Percentiles rank a stretch among this genome's conserved stretches.
These are phyloP conservation scores for Apiosordaria backusii DNA, from an alignment of 495 filamentous ascomycete species.

Conservation along the genomic window DNA sequence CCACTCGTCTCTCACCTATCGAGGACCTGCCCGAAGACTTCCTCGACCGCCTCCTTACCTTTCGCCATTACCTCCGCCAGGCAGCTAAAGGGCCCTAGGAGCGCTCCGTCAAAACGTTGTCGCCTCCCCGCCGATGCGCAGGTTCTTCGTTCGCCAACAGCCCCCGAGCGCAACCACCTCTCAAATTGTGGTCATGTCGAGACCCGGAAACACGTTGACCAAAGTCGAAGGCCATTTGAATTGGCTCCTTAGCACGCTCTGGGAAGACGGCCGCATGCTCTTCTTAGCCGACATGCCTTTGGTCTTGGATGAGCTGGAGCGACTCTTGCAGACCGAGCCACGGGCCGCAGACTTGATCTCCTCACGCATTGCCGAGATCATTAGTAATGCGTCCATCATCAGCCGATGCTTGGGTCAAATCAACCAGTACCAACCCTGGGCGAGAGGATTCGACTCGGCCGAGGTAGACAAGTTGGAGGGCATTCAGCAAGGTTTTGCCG, in stretches of 20 bases:
- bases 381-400: conserved; percentile 46
- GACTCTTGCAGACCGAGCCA: conserved; percentile 37
- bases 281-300: conserved; percentile 29
- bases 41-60: conserved; percentile 12
- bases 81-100: conserved; percentile 4
- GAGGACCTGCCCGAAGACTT: conserved; percentile 16
- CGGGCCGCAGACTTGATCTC: conserved; percentile 40
- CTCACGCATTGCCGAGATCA: conserved; percentile 25
- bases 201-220: conserved; percentile 18
- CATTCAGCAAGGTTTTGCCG: conserved; percentile 21
- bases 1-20: background rate
- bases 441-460: conserved; percentile 33
- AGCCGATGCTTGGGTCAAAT: conserved; percentile 42
- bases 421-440: conserved; percentile 48
- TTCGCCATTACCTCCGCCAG: conserved; percentile 13
- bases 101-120: conserved; percentile 20
- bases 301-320: conserved; percentile 46
- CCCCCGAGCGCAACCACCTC: background rate
- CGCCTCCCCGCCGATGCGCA: conserved; percentile 39
- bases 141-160: conserved; percentile 21
- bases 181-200: background rate
- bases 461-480: conserved; percentile 21
- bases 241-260: conserved; percentile 34
- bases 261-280: conserved; percentile 26
- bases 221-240: conserved; percentile 28